Percentiles rank a stretch among this genome's conserved stretches.
phyloP scores from a whole-genome alignment of 2,329 filamentous ascomycete species.

The Setomelanomma holmii region DNA sequence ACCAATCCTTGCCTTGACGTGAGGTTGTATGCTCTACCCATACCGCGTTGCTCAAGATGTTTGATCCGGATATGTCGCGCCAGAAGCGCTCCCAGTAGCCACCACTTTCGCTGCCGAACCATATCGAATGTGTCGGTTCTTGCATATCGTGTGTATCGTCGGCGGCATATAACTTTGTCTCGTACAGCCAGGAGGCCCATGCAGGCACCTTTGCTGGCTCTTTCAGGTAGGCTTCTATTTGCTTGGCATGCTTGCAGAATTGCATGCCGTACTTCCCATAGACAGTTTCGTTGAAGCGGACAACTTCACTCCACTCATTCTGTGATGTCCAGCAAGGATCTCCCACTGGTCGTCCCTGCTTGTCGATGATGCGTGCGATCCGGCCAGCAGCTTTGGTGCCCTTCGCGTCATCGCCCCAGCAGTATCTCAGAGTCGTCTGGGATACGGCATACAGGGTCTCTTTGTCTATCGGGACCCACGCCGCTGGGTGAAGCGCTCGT shows the following conservation, averaged over 20 bases:
- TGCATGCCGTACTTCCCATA: slow-evolving; percentile 21
- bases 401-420: slow-evolving; percentile 17
- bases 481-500: slow-evolving; percentile 17
- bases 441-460: slow-evolving; percentile 17
- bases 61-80: slow-evolving; percentile 15
- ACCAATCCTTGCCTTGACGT: slow-evolving; percentile 10
- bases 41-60: slow-evolving; percentile 14
- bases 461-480: slow-evolving; percentile 15
- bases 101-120: slow-evolving; percentile 9
- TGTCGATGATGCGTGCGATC: slow-evolving; percentile 15
- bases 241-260: slow-evolving; percentile 15
- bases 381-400: slow-evolving; percentile 19
- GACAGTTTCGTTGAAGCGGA: slow-evolving; percentile 18
- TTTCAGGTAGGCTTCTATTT: slow-evolving; percentile 19
- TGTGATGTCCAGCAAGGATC: slow-evolving; percentile 19
- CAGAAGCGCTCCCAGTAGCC: slow-evolving; percentile 22
- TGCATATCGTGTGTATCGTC: slow-evolving; percentile 17
- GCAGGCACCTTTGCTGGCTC: slow-evolving; percentile 16
- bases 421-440: slow-evolving; percentile 19
- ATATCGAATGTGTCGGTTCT: slow-evolving; percentile 18
- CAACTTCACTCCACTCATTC: slow-evolving; percentile 17
- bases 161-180: slow-evolving; percentile 16
- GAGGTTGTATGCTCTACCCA: slow-evolving; percentile 15
- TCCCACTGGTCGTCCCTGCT: slow-evolving; percentile 10
- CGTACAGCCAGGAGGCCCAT: slow-evolving; percentile 19